Conservation (phyloP, 1,284 basidiomycete species). For the Irpex sp. region DNA sequence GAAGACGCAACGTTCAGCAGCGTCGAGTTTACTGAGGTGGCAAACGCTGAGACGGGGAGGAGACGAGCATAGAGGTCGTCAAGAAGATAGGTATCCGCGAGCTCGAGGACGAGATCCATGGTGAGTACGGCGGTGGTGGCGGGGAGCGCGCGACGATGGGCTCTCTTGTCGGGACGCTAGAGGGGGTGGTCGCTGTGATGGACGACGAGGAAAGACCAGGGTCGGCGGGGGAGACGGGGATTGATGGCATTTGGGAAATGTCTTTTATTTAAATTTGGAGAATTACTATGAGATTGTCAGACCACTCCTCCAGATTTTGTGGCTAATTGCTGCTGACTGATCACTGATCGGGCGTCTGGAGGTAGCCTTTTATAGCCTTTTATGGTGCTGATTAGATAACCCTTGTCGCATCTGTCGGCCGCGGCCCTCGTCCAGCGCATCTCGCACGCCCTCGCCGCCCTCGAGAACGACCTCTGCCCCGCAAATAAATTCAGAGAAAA, state of each 20-base stretch:
- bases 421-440: background rate
- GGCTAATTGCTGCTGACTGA: background rate
- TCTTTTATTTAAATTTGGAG: constrained; percentile 8
- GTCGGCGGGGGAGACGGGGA: constrained; percentile 1
- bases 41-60: constrained; percentile 67
- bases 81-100: constrained; percentile 74
- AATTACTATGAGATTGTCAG: constrained; percentile 5
- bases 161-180: background rate
- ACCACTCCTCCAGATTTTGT: constrained; percentile 7
- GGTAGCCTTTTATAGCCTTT: background rate
- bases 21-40: constrained; percentile 24
- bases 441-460: background rate
- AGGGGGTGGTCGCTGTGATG: constrained; percentile 2
- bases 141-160: background rate
- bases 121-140: background rate
- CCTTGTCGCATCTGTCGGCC: background rate
- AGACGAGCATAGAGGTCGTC: constrained; percentile 78
- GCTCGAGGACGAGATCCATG: constrained; percentile 82
- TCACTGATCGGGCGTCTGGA: background rate
- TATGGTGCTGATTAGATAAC: background rate
- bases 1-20: constrained; percentile 26
- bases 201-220: constrained; percentile 1
- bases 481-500: background rate
- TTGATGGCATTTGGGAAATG: background rate
- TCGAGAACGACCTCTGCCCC: background rate